Conservation (phyloP, 345 rosid species). For the Cardamine occulta region DNA sequence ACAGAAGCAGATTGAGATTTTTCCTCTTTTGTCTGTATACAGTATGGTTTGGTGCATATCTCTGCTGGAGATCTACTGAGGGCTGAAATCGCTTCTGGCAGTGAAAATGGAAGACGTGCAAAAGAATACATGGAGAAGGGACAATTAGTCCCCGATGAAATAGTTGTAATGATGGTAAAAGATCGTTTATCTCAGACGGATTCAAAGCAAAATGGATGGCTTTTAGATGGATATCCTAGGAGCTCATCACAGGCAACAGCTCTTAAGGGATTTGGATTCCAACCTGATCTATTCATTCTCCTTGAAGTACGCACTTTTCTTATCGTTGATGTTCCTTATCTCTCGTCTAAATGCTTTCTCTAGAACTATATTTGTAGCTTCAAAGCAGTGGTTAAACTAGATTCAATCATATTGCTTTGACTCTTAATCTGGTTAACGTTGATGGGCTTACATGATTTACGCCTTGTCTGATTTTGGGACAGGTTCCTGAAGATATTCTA, state of each 20-base stretch:
- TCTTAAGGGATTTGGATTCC: constrained; percentile 64
- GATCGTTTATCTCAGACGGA: constrained; percentile 73
- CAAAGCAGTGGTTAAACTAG: background rate
- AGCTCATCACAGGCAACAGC: constrained; percentile 88
- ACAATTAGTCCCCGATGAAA: constrained; percentile 72
- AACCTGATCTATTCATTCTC: constrained; percentile 85
- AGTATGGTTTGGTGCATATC: constrained; percentile 92
- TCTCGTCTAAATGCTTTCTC: background rate
- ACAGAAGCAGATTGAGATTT: constrained; percentile 34
- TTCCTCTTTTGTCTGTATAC: constrained; percentile 50
- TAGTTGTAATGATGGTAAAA: constrained; percentile 91
- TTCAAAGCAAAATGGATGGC: constrained; percentile 86
- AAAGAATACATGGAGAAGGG: constrained; percentile 92
- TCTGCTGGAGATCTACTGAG: constrained; percentile 92
- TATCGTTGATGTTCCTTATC: background rate
- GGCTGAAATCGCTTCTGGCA: constrained; percentile 78
- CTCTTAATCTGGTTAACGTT: constrained; percentile 7
- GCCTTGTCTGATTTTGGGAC: constrained; percentile 38
- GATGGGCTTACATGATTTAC: constrained; percentile 2
- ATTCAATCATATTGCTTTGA: background rate
- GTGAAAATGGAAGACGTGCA: constrained; percentile 81
- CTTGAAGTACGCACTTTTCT: constrained; percentile 62
- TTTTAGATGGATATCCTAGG: constrained; percentile 96
- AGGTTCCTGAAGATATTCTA: constrained; percentile 91
- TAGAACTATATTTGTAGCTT: background rate